Conservation (phyloP, 306 rosid species). For the Castanopsis chinensis region DNA sequence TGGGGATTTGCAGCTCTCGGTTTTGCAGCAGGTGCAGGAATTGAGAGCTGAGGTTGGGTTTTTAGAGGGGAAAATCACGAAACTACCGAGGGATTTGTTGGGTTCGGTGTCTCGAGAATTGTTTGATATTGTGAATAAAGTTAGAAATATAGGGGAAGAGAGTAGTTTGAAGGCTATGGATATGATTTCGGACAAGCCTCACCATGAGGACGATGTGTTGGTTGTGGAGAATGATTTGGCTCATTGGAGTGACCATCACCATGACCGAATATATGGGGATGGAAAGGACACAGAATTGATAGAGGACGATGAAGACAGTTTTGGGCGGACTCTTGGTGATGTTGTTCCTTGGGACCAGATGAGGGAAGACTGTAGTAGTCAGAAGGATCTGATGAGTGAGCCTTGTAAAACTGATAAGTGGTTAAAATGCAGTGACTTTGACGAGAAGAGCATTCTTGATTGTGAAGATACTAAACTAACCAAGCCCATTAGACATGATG, state of each 20-base stretch:
- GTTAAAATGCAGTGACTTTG: slow-evolving; percentile 86
- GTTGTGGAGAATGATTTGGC: slow-evolving; percentile 93
- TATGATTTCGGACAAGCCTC: slow-evolving; percentile 63
- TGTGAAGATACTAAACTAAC: slow-evolving; percentile 89
- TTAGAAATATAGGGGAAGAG: slow-evolving; percentile 67
- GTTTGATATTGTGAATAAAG: slow-evolving; percentile 68
- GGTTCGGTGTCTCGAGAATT: slow-evolving; percentile 74
- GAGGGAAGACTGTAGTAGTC: slow-evolving; percentile 68
- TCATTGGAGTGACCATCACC: slow-evolving; percentile 90
- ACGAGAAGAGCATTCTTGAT: slow-evolving; percentile 87
- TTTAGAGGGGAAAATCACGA: slow-evolving; percentile 69
- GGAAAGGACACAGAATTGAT: slow-evolving; percentile 88
- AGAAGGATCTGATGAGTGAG: slow-evolving; percentile 70
- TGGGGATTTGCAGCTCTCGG: slow-evolving; percentile 72
- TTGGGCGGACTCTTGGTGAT: slow-evolving; percentile 77
- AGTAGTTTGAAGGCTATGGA: slow-evolving; percentile 60
- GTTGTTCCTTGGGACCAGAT: slow-evolving; percentile 95
- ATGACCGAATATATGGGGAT: slow-evolving; percentile 71
- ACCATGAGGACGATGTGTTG: slow-evolving; percentile 66
- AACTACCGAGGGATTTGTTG: slow-evolving; percentile 64
- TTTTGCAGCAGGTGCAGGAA: slow-evolving; percentile 88
- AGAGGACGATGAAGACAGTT: slow-evolving; percentile 93
- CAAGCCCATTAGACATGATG: slow-evolving; percentile 87
- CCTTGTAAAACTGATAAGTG: slow-evolving; percentile 93
- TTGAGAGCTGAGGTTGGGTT: slow-evolving; percentile 74